A percentile compares a stretch with the other conserved stretches of the same genome.
phyloP scores from a whole-genome alignment of 352 stramenopile species.

The Phytophthora syringae region DNA sequence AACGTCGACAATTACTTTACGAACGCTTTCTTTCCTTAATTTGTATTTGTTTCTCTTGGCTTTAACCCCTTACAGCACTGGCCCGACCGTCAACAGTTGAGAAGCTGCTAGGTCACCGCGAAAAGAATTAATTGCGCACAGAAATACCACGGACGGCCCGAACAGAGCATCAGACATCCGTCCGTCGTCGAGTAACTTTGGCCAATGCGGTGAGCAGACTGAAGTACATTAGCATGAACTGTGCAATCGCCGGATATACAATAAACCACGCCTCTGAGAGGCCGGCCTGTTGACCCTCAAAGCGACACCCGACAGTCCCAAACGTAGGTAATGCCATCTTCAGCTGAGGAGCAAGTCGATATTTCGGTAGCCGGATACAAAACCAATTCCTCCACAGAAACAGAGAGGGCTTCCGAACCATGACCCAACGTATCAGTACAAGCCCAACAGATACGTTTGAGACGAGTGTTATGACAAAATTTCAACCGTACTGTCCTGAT shows the following conservation, averaged over 20 bases:
- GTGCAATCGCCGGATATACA: constrained; percentile 32
- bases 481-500: background rate
- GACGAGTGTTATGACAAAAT: constrained; percentile 39
- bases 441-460: constrained; percentile 36
- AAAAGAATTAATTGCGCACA: constrained; percentile 17
- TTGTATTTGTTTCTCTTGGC: no score
- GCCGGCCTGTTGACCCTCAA: constrained; percentile 43
- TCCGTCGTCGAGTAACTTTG: constrained; percentile 16
- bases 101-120: constrained; percentile 18
- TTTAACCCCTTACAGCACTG: no score
- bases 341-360: constrained; percentile 43
- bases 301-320: constrained; percentile 40
- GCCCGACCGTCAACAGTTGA: constrained; percentile 29
- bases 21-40: no score
- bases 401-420: no score
- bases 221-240: constrained; percentile 32
- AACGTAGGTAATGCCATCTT: constrained; percentile 42
- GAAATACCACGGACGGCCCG: background rate
- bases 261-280: constrained; percentile 37
- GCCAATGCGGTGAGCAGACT: constrained; percentile 30
- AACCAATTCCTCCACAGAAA: constrained; percentile 34
- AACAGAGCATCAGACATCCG: constrained; percentile 15
- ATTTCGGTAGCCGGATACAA: constrained; percentile 23
- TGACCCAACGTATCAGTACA: constrained; percentile 43
- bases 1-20: no score